phyloP scores from a whole-genome alignment of 176 grass and related monocot genomes.

The Carex pumila region DNA sequence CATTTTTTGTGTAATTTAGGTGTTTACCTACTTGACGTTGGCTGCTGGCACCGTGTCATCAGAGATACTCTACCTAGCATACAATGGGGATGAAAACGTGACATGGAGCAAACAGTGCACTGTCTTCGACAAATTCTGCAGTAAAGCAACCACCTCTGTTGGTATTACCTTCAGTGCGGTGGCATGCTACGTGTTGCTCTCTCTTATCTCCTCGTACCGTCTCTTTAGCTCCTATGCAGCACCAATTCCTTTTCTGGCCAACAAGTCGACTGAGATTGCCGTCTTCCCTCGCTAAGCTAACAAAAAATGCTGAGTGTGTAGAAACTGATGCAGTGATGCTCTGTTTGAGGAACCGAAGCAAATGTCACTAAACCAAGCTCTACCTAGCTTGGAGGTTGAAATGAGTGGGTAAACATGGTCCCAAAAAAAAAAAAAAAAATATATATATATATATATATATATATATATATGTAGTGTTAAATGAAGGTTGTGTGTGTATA shows the following conservation, averaged over 20 bases:
- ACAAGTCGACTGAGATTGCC: constrained; percentile 58
- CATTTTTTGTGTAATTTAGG: constrained; percentile 27
- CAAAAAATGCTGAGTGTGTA: background rate
- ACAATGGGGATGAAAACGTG: constrained; percentile 77
- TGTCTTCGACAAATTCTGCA: constrained; percentile 68
- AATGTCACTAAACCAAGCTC: background rate
- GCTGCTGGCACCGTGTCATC: constrained; percentile 61
- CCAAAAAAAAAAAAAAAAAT: background rate
- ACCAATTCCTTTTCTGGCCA: constrained; percentile 36
- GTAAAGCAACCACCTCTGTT: constrained; percentile 52
- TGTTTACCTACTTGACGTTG: constrained; percentile 75
- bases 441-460: too few species aligned
- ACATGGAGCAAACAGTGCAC: constrained; percentile 88
- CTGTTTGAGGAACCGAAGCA: background rate
- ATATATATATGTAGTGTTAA: background rate
- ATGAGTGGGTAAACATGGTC: background rate
- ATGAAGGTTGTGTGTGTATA: background rate
- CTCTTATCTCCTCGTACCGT: constrained; percentile 81
- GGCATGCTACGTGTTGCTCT: constrained; percentile 70
- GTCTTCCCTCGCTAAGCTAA: constrained; percentile 49
- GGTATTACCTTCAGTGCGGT: constrained; percentile 77
- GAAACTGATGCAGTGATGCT: background rate
- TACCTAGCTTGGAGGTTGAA: background rate
- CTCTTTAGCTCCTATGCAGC: constrained; percentile 84
- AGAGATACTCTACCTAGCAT: constrained; percentile 81